Base-by-base conservation (phyloP, 2,329 filamentous ascomycete species). In the Pyrenophora seminiperda region DNA sequence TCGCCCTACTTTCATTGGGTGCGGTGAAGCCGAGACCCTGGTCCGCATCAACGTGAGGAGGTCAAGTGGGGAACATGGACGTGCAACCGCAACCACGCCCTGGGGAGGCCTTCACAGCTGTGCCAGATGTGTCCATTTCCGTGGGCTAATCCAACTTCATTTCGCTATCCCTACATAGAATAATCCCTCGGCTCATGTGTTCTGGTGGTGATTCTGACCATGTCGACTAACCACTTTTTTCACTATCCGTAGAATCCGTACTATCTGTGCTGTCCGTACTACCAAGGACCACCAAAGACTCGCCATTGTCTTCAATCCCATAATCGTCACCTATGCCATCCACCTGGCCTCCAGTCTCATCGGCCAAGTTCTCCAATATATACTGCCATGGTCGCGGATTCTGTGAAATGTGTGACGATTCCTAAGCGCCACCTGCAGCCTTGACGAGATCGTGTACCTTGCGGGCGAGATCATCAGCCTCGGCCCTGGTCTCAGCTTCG, bases 391-490 rank as follows among this genome's bases (percentile, higher is more conserved):
- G 11, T 30, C 15, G 3, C 32, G n/a, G 19, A n/a, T 31, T 29
- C 15, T 19, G 37, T 32, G 9, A 14, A 19, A 37, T 9, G 13
- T 20, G 17, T 24, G 14, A 9, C 14, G 38, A 17, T 9, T 47
- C 50, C 56, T 63, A 65, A 47, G 52, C 56, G 33, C 58, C 50
- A 19, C 69, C 69, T 13, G 67, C 65, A 10, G 50, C 45, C 73
- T 86, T 84, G 50, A 94, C 87, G 55, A 91, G 84, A 59, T 84
- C 81, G 13, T 88, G 86, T 39, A 97, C 91, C 71, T 91, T 90
- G 64, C 86, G 86, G 50, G 92, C 91, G 56, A 97, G 81, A 73
- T 96, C 91, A 66, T 97, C 92, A 1, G 92, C 91, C 75, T 97
- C 93, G 13, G 86, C 89, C 57, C 89, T 85, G 38, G 90, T 94